Conservation (phyloP, 495 filamentous ascomycete species). For the Cenococcum geophilum region DNA sequence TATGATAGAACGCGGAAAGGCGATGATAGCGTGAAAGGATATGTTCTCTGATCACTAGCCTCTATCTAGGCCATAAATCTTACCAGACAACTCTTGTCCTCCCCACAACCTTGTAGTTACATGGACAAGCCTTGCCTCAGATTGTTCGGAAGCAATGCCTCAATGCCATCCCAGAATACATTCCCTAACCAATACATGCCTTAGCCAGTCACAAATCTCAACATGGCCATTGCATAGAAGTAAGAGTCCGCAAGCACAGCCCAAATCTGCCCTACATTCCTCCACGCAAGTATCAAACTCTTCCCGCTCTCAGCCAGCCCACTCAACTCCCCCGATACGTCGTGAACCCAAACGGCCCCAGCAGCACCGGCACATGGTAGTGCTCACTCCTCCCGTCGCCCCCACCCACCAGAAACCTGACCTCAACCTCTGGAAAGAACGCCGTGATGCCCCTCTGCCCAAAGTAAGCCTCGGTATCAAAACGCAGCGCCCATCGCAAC, state of each 20-base stretch:
- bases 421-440: slow-evolving; percentile 88
- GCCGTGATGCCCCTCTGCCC: slow-evolving; percentile 57
- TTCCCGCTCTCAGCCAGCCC: neutral
- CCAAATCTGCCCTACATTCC: too few relatives aligned
- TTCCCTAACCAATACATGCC: too few relatives aligned
- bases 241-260: too few relatives aligned
- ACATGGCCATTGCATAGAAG: too few relatives aligned
- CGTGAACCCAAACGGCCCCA: slow-evolving; percentile 87
- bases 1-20: neutral
- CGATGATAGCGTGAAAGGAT: neutral
- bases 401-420: slow-evolving; percentile 68
- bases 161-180: too few relatives aligned
- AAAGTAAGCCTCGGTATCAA: slow-evolving; percentile 74
- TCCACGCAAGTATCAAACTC: neutral
- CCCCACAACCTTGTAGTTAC: neutral
- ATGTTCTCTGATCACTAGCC: neutral
- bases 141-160: too few relatives aligned
- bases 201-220: too few relatives aligned
- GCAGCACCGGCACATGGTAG: slow-evolving; percentile 86
- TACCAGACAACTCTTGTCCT: neutral
- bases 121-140: neutral
- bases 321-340: slow-evolving; percentile 69
- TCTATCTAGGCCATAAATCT: neutral
- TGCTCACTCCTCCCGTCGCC: slow-evolving; percentile 51
- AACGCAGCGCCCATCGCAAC: slow-evolving; percentile 61